Conservation (phyloP, 1,284 basidiomycete genomes). For the Boletus sp. region DNA sequence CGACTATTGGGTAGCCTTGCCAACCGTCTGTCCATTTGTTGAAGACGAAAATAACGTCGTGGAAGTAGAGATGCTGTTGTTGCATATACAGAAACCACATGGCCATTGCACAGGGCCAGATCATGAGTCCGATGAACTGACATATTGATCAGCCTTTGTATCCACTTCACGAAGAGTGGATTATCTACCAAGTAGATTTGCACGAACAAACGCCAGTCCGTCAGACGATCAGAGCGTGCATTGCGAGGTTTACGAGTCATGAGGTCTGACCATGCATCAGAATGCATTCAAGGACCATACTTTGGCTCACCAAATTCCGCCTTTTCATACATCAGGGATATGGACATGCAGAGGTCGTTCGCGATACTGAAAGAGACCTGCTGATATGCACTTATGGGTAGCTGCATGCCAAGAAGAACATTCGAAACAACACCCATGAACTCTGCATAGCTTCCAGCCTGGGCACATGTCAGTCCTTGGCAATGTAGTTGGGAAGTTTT, state of each 20-base stretch:
- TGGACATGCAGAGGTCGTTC: slow-evolving; percentile 43
- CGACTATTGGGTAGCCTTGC: slow-evolving; percentile 32
- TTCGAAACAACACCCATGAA: slow-evolving; percentile 42
- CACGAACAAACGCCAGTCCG: slow-evolving; percentile 40
- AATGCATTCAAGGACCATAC: not conserved
- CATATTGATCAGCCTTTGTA: slow-evolving; percentile 1
- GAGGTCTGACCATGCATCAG: slow-evolving; percentile 37
- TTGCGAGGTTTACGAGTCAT: slow-evolving; percentile 68
- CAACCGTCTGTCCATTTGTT: slow-evolving; percentile 43
- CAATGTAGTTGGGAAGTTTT: not conserved
- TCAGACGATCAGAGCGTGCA: slow-evolving; percentile 58
- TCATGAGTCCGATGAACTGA: slow-evolving; percentile 50
- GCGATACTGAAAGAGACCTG: slow-evolving; percentile 46
- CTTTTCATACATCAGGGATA: slow-evolving; percentile 44
- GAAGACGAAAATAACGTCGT: slow-evolving; percentile 46
- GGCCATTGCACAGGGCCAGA: slow-evolving; percentile 48
- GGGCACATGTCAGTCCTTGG: slow-evolving; percentile 1
- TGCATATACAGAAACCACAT: slow-evolving; percentile 48
- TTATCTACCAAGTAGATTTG: slow-evolving; percentile 35
- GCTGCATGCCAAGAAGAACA: slow-evolving; percentile 45
- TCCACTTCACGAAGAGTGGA: slow-evolving; percentile 5
- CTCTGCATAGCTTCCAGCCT: slow-evolving; percentile 39
- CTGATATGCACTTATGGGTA: slow-evolving; percentile 46
- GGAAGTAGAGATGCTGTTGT: slow-evolving; percentile 39
- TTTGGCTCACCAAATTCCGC: slow-evolving; percentile 37